Conservation (phyloP, 169 alveolate species). For the Cyclospora cayetanensis region DNA sequence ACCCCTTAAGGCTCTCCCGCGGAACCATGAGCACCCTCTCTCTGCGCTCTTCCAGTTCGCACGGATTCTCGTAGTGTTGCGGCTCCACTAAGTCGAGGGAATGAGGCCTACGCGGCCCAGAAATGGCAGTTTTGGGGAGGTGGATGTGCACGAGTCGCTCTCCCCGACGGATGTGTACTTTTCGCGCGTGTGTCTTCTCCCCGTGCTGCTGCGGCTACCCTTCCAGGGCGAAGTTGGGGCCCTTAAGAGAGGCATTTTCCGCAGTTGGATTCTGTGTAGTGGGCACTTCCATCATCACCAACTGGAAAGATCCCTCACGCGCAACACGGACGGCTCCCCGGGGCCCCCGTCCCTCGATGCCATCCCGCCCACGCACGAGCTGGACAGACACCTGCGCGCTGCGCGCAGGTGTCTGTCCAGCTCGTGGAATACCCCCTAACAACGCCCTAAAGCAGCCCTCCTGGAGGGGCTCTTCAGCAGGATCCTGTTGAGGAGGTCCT, state of each 20-base stretch:
- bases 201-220: not conserved
- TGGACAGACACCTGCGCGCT: not conserved
- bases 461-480: too few relatives aligned
- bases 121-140: not conserved
- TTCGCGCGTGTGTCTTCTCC: not conserved
- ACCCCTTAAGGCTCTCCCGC: not conserved
- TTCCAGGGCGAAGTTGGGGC: not conserved
- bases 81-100: not conserved
- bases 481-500: not conserved
- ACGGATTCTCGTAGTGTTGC: not conserved
- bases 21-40: too few relatives aligned
- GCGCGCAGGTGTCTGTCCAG: not conserved
- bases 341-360: not conserved
- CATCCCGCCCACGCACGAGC: not conserved
- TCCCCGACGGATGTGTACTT: not conserved
- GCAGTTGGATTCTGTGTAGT: not conserved
- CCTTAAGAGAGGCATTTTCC: conserved; percentile 11
- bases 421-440: too few relatives aligned
- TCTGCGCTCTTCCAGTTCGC: too few relatives aligned
- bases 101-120: not conserved
- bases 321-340: not conserved
- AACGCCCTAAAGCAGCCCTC: too few relatives aligned
- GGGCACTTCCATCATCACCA: not conserved
- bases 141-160: not conserved
- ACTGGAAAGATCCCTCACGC: not conserved